Percentiles rank a stretch among this genome's conserved stretches.
phyloP scores from a whole-genome alignment of 2,329 filamentous ascomycete species.

The Fusarium napiforme region DNA sequence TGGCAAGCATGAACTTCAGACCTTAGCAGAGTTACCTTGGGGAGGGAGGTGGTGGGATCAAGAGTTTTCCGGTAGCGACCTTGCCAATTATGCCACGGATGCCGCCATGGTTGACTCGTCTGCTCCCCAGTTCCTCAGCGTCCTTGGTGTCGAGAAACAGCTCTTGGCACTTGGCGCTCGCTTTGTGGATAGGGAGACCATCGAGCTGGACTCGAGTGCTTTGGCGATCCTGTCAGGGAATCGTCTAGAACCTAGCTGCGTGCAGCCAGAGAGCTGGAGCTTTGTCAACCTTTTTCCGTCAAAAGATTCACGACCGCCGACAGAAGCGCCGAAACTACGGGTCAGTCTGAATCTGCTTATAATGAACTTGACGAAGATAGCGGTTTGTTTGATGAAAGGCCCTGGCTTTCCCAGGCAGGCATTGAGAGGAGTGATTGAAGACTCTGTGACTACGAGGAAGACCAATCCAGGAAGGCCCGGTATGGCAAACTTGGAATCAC shows the following conservation, averaged over 20 bases:
- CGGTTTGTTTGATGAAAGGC: neutral
- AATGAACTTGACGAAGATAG: neutral
- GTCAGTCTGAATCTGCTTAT: neutral
- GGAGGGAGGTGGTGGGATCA: neutral
- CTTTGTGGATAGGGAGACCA: neutral
- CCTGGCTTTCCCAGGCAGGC: neutral
- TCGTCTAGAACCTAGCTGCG: neutral
- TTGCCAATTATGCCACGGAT: neutral
- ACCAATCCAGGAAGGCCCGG: no score
- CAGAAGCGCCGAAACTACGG: neutral
- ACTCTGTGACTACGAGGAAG: neutral
- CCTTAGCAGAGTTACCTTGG: neutral
- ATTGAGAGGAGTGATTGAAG: neutral
- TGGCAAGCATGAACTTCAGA: neutral
- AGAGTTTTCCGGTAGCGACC: neutral
- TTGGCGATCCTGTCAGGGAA: neutral
- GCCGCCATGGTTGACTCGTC: neutral
- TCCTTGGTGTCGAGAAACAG: neutral
- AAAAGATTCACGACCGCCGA: neutral
- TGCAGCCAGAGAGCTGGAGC: neutral
- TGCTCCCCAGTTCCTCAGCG: neutral
- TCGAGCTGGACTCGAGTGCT: neutral
- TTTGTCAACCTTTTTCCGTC: slow-evolving; percentile 4
- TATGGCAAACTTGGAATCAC: neutral
- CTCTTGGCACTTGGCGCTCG: neutral